A percentile compares a stretch with the other conserved stretches of the same genome.
These are phyloP conservation scores for Schizonepeta tenuifolia DNA, from an alignment of 257 asterid species.

Conservation along the genomic window DNA sequence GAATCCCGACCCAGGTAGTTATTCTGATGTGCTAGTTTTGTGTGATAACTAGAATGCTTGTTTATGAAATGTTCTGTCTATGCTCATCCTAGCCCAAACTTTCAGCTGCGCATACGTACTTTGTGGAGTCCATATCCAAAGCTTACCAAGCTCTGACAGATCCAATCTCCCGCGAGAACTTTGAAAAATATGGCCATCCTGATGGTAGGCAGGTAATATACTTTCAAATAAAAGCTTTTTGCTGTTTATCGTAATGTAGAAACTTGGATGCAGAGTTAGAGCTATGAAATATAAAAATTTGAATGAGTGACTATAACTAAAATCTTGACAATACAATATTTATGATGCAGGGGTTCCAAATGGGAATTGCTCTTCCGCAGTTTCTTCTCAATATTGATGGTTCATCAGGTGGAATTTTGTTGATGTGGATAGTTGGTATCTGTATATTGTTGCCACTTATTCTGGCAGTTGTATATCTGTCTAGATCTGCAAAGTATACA, in stretches of 20 bases:
- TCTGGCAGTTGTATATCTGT: conserved; percentile 68
- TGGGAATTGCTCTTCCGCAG: conserved; percentile 94
- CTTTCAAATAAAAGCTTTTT: neutral
- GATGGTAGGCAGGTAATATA: conserved; percentile 94
- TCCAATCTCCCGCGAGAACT: conserved; percentile 91
- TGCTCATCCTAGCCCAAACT: conserved; percentile 29
- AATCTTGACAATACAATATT: conserved; percentile 17
- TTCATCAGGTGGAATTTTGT: conserved; percentile 71
- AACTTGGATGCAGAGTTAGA: conserved; percentile 10
- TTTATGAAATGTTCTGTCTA: conserved; percentile 2
- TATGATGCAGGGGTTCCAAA: conserved; percentile 81
- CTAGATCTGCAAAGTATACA: conserved; percentile 77
- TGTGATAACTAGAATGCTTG: conserved; percentile 3
- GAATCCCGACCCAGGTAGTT: conserved; percentile 93
- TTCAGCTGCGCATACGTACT: conserved; percentile 88
- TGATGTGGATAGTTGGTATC: conserved; percentile 73
- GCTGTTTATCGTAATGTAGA: conserved; percentile 25
- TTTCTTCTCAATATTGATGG: conserved; percentile 80
- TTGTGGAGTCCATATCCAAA: conserved; percentile 86
- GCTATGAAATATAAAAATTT: conserved; percentile 14
- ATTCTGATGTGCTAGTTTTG: conserved; percentile 24
- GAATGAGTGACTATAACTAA: conserved; percentile 10
- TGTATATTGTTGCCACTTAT: conserved; percentile 78
- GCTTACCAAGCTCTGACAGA: conserved; percentile 98
- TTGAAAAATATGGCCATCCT: conserved; percentile 95